A percentile compares a stretch with the other conserved stretches of the same genome.
These are phyloP conservation scores for Choanephora cucurbitarum DNA, from an alignment of 371 early-diverging fungal genomes.

Conservation along the genomic window DNA sequence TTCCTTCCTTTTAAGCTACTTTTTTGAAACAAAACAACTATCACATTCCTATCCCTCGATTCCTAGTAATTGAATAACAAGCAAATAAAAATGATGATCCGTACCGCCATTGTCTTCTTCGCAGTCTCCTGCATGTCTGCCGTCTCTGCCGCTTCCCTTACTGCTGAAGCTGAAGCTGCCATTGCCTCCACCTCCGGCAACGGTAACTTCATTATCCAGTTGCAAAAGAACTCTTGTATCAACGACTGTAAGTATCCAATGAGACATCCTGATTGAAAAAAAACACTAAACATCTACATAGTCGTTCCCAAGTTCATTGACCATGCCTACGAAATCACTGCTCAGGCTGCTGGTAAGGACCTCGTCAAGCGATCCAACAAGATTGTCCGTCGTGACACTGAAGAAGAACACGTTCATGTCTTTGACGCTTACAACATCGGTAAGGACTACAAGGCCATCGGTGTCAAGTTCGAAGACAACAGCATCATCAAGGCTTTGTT, in stretches of 20 bases:
- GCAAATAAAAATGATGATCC: not conserved
- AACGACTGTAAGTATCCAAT: constrained; percentile 27
- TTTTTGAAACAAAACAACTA: too few relatives aligned
- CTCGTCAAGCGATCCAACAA: constrained; percentile 6
- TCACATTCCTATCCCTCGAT: too few relatives aligned
- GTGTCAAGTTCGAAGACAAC: constrained; percentile 24
- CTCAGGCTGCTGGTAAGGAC: constrained; percentile 4
- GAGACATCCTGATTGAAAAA: too few relatives aligned
- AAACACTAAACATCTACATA: not conserved
- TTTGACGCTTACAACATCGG: constrained; percentile 27
- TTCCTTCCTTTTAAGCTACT: too few relatives aligned
- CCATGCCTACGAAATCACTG: constrained; percentile 16
- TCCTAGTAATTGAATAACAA: too few relatives aligned
- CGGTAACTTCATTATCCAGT: constrained; percentile 17
- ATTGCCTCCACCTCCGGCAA: constrained; percentile 5
- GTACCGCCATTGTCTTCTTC: constrained; percentile 2
- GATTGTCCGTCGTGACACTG: constrained; percentile 13
- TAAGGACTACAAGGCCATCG: constrained; percentile 30
- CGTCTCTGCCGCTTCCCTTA: constrained; percentile 5
- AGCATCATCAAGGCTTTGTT: constrained; percentile 11
- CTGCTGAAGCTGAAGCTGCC: not conserved
- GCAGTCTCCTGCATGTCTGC: constrained; percentile 4
- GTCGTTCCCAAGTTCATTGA: constrained; percentile 32
- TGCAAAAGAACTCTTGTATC: constrained; percentile 17
- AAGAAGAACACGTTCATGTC: constrained; percentile 19